Evolutionary conservation across 257 asterid species (phyloP), one percentile per base, ranked within the genome.

Genomic region (Solanum megistacrolobum): DNA sequence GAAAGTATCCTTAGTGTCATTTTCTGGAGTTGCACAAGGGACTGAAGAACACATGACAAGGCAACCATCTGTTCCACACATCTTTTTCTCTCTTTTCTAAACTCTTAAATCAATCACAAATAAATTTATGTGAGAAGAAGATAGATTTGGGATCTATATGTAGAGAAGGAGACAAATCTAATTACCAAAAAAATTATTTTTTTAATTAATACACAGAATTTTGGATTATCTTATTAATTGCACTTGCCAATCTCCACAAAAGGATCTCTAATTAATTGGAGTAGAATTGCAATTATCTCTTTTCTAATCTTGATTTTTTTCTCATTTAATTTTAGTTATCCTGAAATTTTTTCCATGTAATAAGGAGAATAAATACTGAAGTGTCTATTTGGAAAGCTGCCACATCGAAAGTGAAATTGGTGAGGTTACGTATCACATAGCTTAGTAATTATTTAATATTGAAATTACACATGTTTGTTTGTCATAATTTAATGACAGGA

Each of bases 61-160:
- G 46, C 76, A 83, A 62, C 78, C 79, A 46, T 88, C 92, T 72
- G 91, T 90, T 23, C 92, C 94, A 66, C 93, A 90, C 96, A 93
- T 94, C 75, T 46, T 88, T 21, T 27, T 74, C 38, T 89, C 35
- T 9, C 58, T 9, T 43, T 83, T 83, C 25, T 7, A 58, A 58
- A 58, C 23, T 21, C 27, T 58, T 7, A 52, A 27, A 29, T 27
- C 10, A 20, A 83, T 14, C 43, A 48, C 58, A 46, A 43, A 41
- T 25, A 58, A 21, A 8, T 21, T 58, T 58, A 58, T 58, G 38
- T 32, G 34, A 83, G 36, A 60, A 60, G 52, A 81, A 65, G 14
- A 82, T 18, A 31, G 60, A 16, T 35, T 29, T 84, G 27, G 12
- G 14, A 7, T 31, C 18, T 84, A 25, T 84, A 23, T 84, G 66